A percentile compares a stretch with the other conserved stretches of the same genome.
phyloP scores from a whole-genome alignment of 768 basidiomycete species.

The Leccinum broughii region DNA sequence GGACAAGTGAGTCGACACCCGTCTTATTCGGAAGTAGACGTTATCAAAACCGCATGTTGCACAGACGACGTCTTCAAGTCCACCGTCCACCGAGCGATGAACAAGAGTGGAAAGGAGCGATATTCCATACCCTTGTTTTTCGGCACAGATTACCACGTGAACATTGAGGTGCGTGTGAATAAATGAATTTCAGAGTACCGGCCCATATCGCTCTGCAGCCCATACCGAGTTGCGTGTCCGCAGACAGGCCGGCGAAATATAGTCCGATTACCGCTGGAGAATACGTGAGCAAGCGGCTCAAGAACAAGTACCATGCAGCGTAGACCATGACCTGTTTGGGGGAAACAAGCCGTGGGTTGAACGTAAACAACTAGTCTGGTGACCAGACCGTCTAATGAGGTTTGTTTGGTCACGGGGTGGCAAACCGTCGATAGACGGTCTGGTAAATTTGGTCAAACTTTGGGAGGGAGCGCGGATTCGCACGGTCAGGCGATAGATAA shows the following conservation, averaged over 20 bases:
- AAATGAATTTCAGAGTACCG: neutral
- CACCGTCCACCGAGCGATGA: slow-evolving; percentile 84
- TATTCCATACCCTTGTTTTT: slow-evolving; percentile 92
- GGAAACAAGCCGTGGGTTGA: too few relatives aligned
- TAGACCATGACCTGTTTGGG: neutral
- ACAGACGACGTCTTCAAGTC: slow-evolving; percentile 89
- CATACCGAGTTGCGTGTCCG: slow-evolving; percentile 50
- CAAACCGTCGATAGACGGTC: too few relatives aligned
- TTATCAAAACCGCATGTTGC: neutral
- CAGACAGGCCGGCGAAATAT: slow-evolving; percentile 63
- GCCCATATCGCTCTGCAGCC: slow-evolving; percentile 26
- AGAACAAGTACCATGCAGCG: slow-evolving; percentile 38
- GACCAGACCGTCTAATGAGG: too few relatives aligned
- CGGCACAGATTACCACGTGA: slow-evolving; percentile 84
- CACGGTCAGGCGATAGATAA: too few relatives aligned
- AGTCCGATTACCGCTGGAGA: slow-evolving; percentile 76
- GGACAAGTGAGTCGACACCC: slow-evolving; percentile 66
- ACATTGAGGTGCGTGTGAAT: slow-evolving; percentile 57
- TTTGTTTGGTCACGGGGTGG: too few relatives aligned
- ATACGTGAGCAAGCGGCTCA: slow-evolving; percentile 73
- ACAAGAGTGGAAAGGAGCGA: slow-evolving; percentile 66
- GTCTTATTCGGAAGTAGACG: too few relatives aligned
- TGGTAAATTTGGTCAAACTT: too few relatives aligned
- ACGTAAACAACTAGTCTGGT: too few relatives aligned
- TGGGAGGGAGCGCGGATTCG: too few relatives aligned